Evolutionary conservation across 805 yeast species (phyloP).

Genomic region (Metschnikowia kofuensis): DNA sequence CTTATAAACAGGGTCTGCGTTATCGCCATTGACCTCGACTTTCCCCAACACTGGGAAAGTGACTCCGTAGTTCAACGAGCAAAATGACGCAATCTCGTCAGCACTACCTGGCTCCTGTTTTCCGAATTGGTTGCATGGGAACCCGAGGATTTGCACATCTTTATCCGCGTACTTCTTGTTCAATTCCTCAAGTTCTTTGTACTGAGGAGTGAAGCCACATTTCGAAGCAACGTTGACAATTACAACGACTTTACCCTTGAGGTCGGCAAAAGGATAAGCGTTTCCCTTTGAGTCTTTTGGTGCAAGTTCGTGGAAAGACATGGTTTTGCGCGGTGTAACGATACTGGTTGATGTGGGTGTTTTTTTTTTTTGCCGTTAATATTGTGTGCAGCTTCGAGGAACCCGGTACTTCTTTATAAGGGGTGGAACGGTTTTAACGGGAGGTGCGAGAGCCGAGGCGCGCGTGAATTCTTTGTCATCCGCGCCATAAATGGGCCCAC

Average conservation of each 20-base stretch:
- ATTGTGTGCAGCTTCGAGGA: too few relatives aligned
- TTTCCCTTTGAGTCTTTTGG: conserved; percentile 62
- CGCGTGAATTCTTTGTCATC: too few relatives aligned
- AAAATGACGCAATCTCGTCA: conserved; percentile 68
- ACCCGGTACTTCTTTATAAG: too few relatives aligned
- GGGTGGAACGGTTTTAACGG: too few relatives aligned
- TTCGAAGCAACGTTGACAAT: conserved; percentile 88
- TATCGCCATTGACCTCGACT: conserved; percentile 83
- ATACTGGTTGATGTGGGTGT: too few relatives aligned
- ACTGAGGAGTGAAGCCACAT: conserved; percentile 47
- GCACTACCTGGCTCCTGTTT: conserved; percentile 41
- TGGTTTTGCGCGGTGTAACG: conserved; percentile 20
- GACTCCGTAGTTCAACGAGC: conserved; percentile 83
- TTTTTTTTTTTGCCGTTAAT: too few relatives aligned
- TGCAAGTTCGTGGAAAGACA: conserved; percentile 67
- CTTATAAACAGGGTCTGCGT: conserved; percentile 76
- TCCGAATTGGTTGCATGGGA: conserved; percentile 46
- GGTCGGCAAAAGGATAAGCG: conserved; percentile 55
- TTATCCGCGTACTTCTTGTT: conserved; percentile 38
- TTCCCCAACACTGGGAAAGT: conserved; percentile 85
- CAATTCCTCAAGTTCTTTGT: conserved; percentile 40
- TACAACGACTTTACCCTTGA: conserved; percentile 77
- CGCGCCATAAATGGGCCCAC: too few relatives aligned
- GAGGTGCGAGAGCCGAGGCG: too few relatives aligned
- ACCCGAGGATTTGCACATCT: conserved; percentile 38